Evolutionary conservation across 345 rosid genomes (phyloP), one percentile per base, ranked within the genome.

Genomic region (Boechera divaricarpa): DNA sequence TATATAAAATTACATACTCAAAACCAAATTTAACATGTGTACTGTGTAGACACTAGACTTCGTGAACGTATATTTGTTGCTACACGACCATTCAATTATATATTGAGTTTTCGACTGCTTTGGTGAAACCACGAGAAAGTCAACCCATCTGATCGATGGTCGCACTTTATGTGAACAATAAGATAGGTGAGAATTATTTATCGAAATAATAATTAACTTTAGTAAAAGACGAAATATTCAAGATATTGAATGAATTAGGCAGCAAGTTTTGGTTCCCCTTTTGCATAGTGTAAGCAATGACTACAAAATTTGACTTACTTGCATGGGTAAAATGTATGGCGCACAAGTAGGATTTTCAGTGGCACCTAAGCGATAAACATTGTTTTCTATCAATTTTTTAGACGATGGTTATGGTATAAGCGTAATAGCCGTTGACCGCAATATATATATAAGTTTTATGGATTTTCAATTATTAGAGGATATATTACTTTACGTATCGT

Each of bases 231-330:
- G 31, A 63, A 38, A 65, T 10, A 57, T 70, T 56, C 33, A 67
- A 73, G 49, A 73, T 59, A 48, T 16, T 62, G 60, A 79, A 73
- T 73, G 39, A 79, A 73, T 70, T 79, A 79, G 59, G 78, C 82
- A 79, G 41, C 78, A 79, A 79, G 70, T 68, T 67, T 68, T 53
- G 82, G 75, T 67, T 41, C 10, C 31, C 45, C 74, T 67, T 73
- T 79, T 53, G 39, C 70, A 33, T 52, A 47, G 49, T 73, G 52
- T 55, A 48, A 68, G 59, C 66, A 79, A 79, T 60, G 63, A 67
- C 35, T 62, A 45, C 67, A 6, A 63, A 10, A 4, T 39, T 51
- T 49, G 62, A 59, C 54, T 67, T 49, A 28, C 44, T 54, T 45
- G 39, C 35, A 52, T 11, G 60, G 31, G 72, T 74, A 35, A 74